These are phyloP conservation scores for Bromus sterilis DNA, from an alignment of 176 grass and related monocot species.

Conservation along the genomic window DNA sequence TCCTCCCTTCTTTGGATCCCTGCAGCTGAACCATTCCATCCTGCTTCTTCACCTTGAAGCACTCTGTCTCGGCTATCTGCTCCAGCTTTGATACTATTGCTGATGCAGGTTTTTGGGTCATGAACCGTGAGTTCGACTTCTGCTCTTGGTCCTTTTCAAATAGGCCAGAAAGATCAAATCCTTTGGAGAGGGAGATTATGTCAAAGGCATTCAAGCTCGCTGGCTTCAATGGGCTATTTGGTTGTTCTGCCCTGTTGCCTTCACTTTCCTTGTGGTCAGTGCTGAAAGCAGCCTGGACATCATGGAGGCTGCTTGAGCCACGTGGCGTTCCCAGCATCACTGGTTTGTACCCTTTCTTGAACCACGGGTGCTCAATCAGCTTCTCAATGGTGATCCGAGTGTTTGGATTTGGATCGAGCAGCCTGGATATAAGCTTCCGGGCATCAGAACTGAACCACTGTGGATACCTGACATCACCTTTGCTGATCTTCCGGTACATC, in stretches of 20 bases:
- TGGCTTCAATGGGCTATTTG: constrained; percentile 53
- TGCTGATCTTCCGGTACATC: constrained; percentile 86
- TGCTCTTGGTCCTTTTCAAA: constrained; percentile 60
- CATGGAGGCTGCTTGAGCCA: constrained; percentile 37
- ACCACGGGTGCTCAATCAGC: constrained; percentile 65
- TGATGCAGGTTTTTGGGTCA: constrained; percentile 64
- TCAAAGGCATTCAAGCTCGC: constrained; percentile 78
- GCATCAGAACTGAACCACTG: constrained; percentile 60
- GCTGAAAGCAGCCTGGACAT: constrained; percentile 66
- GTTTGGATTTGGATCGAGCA: constrained; percentile 71
- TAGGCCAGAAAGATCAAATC: constrained; percentile 80
- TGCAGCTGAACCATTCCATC: constrained; percentile 69
- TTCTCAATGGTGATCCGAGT: constrained; percentile 62
- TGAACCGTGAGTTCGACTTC: constrained; percentile 49
- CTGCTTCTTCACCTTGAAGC: constrained; percentile 77
- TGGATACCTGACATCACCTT: constrained; percentile 61
- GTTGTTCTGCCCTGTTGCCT: constrained; percentile 1
- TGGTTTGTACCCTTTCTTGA: constrained; percentile 73
- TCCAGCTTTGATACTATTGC: constrained; percentile 84
- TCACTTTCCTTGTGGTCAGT: background rate
- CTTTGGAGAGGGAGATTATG: constrained; percentile 76
- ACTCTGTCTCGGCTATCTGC: constrained; percentile 67
- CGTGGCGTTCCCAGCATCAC: constrained; percentile 20
- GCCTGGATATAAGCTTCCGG: constrained; percentile 41
- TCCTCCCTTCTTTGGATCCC: constrained; percentile 71